phyloP scores from a whole-genome alignment of 345 rosid genomes.

The Populus simonii region DNA sequence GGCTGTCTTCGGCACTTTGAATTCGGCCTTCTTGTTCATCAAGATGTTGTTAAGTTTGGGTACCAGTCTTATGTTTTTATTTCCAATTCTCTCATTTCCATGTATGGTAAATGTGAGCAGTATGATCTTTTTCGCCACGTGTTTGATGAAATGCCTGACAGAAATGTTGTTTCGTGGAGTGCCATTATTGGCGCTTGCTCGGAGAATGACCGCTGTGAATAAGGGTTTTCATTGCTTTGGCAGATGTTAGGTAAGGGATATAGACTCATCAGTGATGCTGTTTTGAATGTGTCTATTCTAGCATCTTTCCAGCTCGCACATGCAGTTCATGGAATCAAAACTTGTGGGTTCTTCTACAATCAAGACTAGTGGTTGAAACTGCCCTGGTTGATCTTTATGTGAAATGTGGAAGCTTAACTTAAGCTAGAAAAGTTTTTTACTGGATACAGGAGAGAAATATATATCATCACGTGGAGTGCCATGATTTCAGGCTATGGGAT shows the following conservation, averaged over 20 bases:
- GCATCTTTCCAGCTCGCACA: slow-evolving; percentile 26
- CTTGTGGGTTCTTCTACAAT: slow-evolving; percentile 12
- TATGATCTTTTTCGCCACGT: slow-evolving; percentile 11
- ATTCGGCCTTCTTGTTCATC: slow-evolving; percentile 32
- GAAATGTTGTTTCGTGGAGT: slow-evolving; percentile 36
- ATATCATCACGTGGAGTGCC: slow-evolving; percentile 48
- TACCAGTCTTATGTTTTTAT: slow-evolving; percentile 25
- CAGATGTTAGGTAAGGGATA: slow-evolving; percentile 29
- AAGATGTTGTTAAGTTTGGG: slow-evolving; percentile 25
- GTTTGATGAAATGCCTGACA: slow-evolving; percentile 35
- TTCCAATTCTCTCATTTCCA: slow-evolving; percentile 39
- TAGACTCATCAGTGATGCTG: slow-evolving; percentile 18
- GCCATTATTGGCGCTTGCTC: slow-evolving; percentile 30
- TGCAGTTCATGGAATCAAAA: slow-evolving; percentile 15
- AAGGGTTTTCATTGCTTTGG: slow-evolving; percentile 30
- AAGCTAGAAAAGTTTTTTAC: slow-evolving; percentile 42
- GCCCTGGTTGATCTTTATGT: slow-evolving; percentile 36
- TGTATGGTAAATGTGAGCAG: slow-evolving; percentile 38
- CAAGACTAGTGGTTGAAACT: slow-evolving; percentile 21
- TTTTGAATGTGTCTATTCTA: slow-evolving; percentile 29
- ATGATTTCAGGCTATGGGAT: slow-evolving; percentile 53
- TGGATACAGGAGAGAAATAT: slow-evolving; percentile 36
- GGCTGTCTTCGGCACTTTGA: slow-evolving; percentile 18
- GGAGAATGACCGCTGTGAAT: slow-evolving; percentile 12
- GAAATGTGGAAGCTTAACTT: slow-evolving; percentile 44